Evolutionary conservation across 192 early-diverging fungal genomes (phyloP).

Genomic region (Nowakowskiella sp.): DNA sequence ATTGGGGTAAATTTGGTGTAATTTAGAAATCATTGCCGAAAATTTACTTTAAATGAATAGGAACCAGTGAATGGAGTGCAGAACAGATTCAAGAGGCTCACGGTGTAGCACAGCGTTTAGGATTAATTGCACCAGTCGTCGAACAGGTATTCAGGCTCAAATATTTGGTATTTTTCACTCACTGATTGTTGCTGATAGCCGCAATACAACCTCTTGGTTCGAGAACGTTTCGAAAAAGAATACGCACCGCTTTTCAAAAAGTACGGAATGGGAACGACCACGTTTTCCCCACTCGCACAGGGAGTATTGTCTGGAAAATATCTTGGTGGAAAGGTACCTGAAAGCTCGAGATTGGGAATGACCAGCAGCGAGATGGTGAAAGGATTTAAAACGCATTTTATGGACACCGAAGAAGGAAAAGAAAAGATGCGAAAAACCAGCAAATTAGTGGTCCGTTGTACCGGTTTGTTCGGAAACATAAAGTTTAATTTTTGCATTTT

Average conservation of each 20-base stretch:
- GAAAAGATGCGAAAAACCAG: conserved; percentile 59
- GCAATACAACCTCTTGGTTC: conserved; percentile 82
- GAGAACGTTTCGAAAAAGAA: conserved; percentile 67
- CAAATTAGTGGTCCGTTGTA: conserved; percentile 34
- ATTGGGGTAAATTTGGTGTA: conserved; percentile 82
- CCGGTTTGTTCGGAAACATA: conserved; percentile 8
- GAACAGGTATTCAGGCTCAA: too few relatives aligned
- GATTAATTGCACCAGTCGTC: conserved; percentile 61
- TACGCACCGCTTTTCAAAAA: conserved; percentile 63
- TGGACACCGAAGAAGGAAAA: conserved; percentile 57
- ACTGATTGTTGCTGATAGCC: conserved; percentile 50
- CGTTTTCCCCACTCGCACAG: conserved; percentile 71
- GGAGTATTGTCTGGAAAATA: conserved; percentile 33
- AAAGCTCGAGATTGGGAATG: too few relatives aligned
- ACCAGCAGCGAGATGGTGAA: too few relatives aligned
- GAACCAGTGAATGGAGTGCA: conserved; percentile 72
- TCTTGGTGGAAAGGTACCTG: conserved; percentile 42
- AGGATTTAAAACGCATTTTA: conserved; percentile 38
- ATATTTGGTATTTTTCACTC: neutral
- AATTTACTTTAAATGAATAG: conserved; percentile 5
- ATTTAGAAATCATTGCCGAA: too few relatives aligned
- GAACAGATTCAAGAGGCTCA: conserved; percentile 70
- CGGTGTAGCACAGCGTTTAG: conserved; percentile 55
- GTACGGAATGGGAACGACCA: conserved; percentile 60
- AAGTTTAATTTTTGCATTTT: conserved; percentile 1